These are phyloP conservation scores for Wickerhamomyces alni DNA, from an alignment of 805 yeast genomes.

Conservation along the genomic window DNA sequence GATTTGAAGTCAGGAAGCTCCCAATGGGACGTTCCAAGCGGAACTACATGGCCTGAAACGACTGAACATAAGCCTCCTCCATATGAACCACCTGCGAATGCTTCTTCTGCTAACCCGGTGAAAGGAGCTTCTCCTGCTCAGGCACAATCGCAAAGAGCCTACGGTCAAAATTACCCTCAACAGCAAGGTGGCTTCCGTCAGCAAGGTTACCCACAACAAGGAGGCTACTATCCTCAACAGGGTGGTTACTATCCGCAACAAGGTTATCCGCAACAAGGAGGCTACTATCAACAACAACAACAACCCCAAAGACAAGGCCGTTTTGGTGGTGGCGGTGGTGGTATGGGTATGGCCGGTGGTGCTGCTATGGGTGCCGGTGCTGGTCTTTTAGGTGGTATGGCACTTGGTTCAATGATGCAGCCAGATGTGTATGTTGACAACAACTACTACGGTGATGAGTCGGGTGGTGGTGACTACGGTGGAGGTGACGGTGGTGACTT, in stretches of 20 bases:
- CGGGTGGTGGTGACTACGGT: slow-evolving; percentile 29
- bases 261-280: slow-evolving; percentile 9
- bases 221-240: slow-evolving; percentile 19
- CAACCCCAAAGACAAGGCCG: slow-evolving; percentile 28
- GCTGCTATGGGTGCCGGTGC: slow-evolving; percentile 25
- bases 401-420: slow-evolving; percentile 23
- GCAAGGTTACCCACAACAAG: slow-evolving; percentile 12
- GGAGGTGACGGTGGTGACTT: slow-evolving; percentile 21
- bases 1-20: slow-evolving; percentile 63
- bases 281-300: slow-evolving; percentile 25
- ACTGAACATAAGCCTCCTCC: slow-evolving; percentile 36
- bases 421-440: slow-evolving; percentile 19
- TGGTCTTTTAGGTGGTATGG: slow-evolving; percentile 25
- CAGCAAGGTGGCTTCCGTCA: slow-evolving; percentile 7
- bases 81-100: slow-evolving; percentile 18
- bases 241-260: slow-evolving; percentile 15
- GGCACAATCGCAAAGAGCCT: slow-evolving; percentile 12
- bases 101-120: no score
- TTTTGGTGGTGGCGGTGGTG: slow-evolving; percentile 23
- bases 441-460: slow-evolving; percentile 21
- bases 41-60: slow-evolving; percentile 38
- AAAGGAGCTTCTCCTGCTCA: no score
- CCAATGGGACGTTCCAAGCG: slow-evolving; percentile 85
- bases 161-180: slow-evolving; percentile 4
- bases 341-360: slow-evolving; percentile 14